phyloP scores from a whole-genome alignment of 129 eudicot species.

The Lonicera japonica region DNA sequence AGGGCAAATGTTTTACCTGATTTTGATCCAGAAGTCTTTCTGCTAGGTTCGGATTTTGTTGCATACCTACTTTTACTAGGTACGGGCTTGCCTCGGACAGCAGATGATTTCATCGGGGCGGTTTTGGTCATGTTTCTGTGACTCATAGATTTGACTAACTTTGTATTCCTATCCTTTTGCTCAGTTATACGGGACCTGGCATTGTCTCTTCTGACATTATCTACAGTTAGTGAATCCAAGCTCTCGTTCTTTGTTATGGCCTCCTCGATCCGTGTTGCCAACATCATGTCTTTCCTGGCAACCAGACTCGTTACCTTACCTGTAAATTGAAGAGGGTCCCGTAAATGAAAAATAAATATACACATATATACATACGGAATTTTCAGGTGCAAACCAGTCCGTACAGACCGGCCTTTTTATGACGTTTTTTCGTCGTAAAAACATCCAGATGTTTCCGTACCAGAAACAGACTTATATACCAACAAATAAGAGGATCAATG shows the following conservation, averaged over 20 bases:
- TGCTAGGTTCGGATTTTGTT: constrained; percentile 25
- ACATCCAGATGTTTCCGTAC: too few relatives aligned
- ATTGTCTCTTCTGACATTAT: constrained; percentile 44
- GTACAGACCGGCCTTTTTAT: too few relatives aligned
- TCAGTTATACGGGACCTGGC: constrained; percentile 55
- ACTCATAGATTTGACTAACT: constrained; percentile 24
- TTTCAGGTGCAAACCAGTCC: too few relatives aligned
- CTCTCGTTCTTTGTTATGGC: constrained; percentile 90
- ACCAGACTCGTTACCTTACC: constrained; percentile 94
- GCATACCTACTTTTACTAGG: constrained; percentile 17
- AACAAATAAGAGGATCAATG: too few relatives aligned
- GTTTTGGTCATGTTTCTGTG: constrained; percentile 34
- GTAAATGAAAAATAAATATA: too few relatives aligned
- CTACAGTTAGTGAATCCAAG: constrained; percentile 74
- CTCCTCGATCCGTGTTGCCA: constrained; percentile 80
- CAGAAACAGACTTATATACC: too few relatives aligned
- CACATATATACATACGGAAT: too few relatives aligned
- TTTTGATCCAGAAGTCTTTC: constrained; percentile 22
- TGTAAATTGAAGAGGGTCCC: constrained; percentile 13
- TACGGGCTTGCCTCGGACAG: constrained; percentile 18
- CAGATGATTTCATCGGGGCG: constrained; percentile 31
- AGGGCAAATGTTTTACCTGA: constrained; percentile 23
- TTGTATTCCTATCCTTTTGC: constrained; percentile 41
- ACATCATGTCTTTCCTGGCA: constrained; percentile 45
- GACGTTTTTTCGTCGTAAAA: too few relatives aligned